Conservation (phyloP, 2,329 filamentous ascomycete species). For the Plectosphaerella sp. region DNA sequence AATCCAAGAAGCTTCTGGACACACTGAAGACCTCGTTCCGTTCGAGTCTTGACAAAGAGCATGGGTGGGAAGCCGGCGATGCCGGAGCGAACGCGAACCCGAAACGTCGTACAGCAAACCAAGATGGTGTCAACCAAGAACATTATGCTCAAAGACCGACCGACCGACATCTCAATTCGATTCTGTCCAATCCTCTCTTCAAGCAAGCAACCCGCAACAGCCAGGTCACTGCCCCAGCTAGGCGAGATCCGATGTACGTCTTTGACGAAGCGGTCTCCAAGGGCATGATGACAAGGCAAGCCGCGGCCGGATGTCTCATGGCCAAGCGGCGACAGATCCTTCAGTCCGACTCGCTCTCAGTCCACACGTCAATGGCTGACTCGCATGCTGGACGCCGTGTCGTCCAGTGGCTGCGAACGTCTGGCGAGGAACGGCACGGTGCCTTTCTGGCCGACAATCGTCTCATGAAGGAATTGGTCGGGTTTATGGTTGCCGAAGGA, state of each 20-base stretch:
- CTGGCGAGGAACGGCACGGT: constrained; percentile 40
- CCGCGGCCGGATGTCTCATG: constrained; percentile 49
- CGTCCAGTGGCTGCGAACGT: constrained; percentile 49
- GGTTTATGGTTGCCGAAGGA: constrained; percentile 48
- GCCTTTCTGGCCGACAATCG: constrained; percentile 35
- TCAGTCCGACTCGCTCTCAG: constrained; percentile 24
- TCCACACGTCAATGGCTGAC: constrained; percentile 27
- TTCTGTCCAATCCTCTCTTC: constrained; percentile 55
- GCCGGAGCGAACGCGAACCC: constrained; percentile 1
- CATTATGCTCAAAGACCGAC: constrained; percentile 26
- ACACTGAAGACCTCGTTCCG: constrained; percentile 54
- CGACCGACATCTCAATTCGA: constrained; percentile 49
- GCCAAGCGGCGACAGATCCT: constrained; percentile 38
- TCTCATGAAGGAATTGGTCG: constrained; percentile 36
- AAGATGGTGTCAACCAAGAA: neutral
- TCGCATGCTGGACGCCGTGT: constrained; percentile 44
- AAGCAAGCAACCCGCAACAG: constrained; percentile 23
- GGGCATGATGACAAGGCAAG: constrained; percentile 50
- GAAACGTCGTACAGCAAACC: neutral
- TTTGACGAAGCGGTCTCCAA: constrained; percentile 52
- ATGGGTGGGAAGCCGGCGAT: constrained; percentile 38
- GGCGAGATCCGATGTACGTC: constrained; percentile 44
- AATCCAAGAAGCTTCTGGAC: constrained; percentile 51
- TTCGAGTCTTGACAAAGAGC: constrained; percentile 52
- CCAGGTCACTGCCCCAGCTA: constrained; percentile 5